phyloP scores from a whole-genome alignment of 345 rosid genomes.

The Eucalyptus camaldulensis region DNA sequence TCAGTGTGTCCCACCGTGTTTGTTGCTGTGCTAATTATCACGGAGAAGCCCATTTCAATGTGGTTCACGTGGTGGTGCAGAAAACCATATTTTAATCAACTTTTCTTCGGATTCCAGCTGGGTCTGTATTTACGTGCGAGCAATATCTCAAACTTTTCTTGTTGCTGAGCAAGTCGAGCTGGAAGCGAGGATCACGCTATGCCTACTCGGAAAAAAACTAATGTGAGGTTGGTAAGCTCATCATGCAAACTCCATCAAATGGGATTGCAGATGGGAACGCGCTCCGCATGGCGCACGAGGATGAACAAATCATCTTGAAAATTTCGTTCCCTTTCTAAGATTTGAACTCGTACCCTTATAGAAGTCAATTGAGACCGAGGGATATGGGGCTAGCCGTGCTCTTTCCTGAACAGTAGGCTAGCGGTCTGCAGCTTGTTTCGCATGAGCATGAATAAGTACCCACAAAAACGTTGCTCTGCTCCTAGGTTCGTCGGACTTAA shows the following conservation, averaged over 20 bases:
- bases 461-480: fast-evolving
- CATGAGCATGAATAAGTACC: not conserved
- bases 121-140: not conserved
- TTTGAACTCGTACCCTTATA: not conserved
- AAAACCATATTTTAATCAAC: not conserved
- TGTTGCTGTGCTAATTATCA: not conserved
- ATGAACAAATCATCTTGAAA: not conserved
- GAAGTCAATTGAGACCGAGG: too few relatives aligned
- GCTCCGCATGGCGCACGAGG: not conserved
- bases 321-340: not conserved
- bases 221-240: not conserved
- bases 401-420: fast-evolving
- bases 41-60: not conserved
- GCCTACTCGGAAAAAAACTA: not conserved
- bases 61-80: not conserved
- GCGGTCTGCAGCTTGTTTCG: fast-evolving
- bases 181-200: not conserved
- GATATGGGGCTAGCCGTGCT: not conserved
- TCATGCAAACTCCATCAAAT: not conserved
- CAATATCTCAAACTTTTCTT: not conserved
- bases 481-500: not conserved
- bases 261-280: not conserved
- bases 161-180: not conserved
- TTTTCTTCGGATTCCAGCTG: not conserved
- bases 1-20: not conserved